Conservation (phyloP, 1,284 basidiomycete species). For the Crocinoboletus sp. region DNA sequence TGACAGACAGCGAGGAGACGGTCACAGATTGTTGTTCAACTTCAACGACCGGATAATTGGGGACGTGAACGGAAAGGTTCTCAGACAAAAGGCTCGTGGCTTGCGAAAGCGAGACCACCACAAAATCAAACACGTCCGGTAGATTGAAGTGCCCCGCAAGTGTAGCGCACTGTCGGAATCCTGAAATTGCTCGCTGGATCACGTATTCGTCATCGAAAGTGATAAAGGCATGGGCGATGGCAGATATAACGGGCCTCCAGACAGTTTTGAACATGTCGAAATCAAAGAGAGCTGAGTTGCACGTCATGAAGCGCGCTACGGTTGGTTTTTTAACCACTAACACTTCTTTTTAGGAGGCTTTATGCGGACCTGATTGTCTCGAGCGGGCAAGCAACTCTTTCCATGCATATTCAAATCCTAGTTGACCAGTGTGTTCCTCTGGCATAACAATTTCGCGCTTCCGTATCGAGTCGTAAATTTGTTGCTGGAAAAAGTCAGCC, state of each 20-base stretch:
- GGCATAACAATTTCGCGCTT: constrained; percentile 97
- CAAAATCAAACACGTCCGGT: constrained; percentile 96
- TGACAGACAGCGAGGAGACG: constrained; percentile 88
- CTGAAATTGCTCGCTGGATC: constrained; percentile 91
- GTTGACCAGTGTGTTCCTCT: constrained; percentile 94
- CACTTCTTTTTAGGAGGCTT: not conserved
- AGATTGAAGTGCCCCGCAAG: constrained; percentile 87
- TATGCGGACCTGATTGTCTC: constrained; percentile 63
- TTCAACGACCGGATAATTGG: constrained; percentile 87
- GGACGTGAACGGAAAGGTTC: constrained; percentile 63
- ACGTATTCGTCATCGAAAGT: constrained; percentile 96
- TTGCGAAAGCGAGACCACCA: constrained; percentile 88
- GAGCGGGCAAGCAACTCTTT: constrained; percentile 89
- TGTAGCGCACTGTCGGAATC: constrained; percentile 94
- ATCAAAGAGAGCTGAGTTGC: constrained; percentile 82
- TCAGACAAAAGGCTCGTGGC: constrained; percentile 83
- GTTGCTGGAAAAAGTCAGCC: constrained; percentile 47
- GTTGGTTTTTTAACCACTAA: constrained; percentile 6
- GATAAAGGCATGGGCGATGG: constrained; percentile 91
- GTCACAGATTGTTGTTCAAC: constrained; percentile 90
- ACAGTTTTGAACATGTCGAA: constrained; percentile 88
- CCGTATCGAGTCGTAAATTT: constrained; percentile 92
- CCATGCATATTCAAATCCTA: constrained; percentile 99
- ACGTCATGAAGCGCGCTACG: constrained; percentile 72
- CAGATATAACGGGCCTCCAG: constrained; percentile 91